Percentiles rank a stretch among this genome's conserved stretches.
Evolutionary conservation across 2,329 filamentous ascomycete species (phyloP).

Genomic region (Apiospora aurea): DNA sequence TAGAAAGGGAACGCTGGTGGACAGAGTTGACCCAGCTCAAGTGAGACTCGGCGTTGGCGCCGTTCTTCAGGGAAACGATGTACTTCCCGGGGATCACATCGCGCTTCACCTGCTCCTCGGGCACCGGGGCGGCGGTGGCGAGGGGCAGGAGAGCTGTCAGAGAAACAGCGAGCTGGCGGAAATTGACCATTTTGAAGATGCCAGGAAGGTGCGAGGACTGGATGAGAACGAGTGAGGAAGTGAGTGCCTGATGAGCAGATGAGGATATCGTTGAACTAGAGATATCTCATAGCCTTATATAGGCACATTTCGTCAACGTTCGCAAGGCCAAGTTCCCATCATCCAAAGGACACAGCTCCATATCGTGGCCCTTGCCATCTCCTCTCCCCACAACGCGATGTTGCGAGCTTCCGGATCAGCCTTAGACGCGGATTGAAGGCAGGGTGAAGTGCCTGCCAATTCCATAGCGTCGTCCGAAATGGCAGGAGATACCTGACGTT

Average conservation of each 20-base stretch:
- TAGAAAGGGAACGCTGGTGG: slow-evolving; percentile 45
- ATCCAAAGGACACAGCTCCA: slow-evolving; percentile 28
- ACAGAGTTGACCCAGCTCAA: slow-evolving; percentile 44
- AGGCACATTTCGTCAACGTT: slow-evolving; percentile 13
- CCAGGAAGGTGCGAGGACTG: slow-evolving; percentile 19
- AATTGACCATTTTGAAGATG: slow-evolving; percentile 35
- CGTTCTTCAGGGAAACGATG: slow-evolving; percentile 41
- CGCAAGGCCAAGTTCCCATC: slow-evolving; percentile 22
- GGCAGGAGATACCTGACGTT: slow-evolving; percentile 5
- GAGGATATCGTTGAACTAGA: background rate
- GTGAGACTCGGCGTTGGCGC: slow-evolving; percentile 45
- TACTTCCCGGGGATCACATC: slow-evolving; percentile 43
- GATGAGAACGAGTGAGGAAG: slow-evolving; percentile 20
- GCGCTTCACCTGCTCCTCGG: slow-evolving; percentile 30
- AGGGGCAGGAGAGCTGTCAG: slow-evolving; percentile 41
- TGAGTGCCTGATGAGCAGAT: slow-evolving; percentile 20
- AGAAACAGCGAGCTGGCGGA: slow-evolving; percentile 40
- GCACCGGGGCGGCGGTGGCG: slow-evolving; percentile 36
- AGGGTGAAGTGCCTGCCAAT: background rate
- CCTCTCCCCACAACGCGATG: slow-evolving; percentile 29
- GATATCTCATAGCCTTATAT: slow-evolving; percentile 31
- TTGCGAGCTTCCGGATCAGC: slow-evolving; percentile 34
- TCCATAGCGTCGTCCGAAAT: slow-evolving; percentile 15
- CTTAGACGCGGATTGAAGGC: slow-evolving; percentile 25
- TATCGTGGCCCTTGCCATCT: slow-evolving; percentile 12